Evolutionary conservation across 495 filamentous ascomycete genomes (phyloP), one percentile per base, ranked within the genome.

Genomic region (Entonaema liquescens): DNA sequence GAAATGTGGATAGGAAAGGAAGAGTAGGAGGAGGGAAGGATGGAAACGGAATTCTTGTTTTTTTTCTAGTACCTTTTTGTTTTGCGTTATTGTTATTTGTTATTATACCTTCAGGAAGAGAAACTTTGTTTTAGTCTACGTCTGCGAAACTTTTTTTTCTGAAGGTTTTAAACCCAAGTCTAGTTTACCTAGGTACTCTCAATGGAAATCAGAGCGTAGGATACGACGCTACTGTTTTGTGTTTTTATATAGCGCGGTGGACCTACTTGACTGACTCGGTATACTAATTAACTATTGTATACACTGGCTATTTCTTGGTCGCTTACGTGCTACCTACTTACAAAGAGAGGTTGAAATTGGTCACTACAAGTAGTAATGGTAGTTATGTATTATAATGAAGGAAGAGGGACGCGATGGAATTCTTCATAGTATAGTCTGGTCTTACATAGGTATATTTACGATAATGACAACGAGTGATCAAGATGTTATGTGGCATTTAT

Each of bases 281-380:
- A 47, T 47, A 12, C 19, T 5, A 47, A 47, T 23, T 23, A 47
- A 47, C 17, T 40, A 44, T n/a, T n/a, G n/a, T n/a, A n/a, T n/a
- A n/a, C n/a, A n/a, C n/a, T n/a, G n/a, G n/a, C n/a, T n/a, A n/a
- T 42, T 6, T 42, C 15, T 42, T 38, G 5, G 13, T 35, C 15
- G n/a, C 7, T 59, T 5, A 31, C 25, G 12, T 38, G 61, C 61
- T 71, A 47, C 68, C 60, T 57, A 26, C 5, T 33, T 33, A 33
- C 31, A 35, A 29, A 21, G 23, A 47, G 26, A 57, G 26, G 58
- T 62, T 35, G 49, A 66, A 26, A 71, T 57, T 56, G 59, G 68
- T 59, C 53, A n/a, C 36, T 50, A 25, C 26, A 13, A 67, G 35
- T 17, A 60, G 64, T 15, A 67, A 15, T 33, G 19, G 42, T 19